phyloP scores from a whole-genome alignment of 371 early-diverging fungal species.

The Basidiobolus heterosporus region DNA sequence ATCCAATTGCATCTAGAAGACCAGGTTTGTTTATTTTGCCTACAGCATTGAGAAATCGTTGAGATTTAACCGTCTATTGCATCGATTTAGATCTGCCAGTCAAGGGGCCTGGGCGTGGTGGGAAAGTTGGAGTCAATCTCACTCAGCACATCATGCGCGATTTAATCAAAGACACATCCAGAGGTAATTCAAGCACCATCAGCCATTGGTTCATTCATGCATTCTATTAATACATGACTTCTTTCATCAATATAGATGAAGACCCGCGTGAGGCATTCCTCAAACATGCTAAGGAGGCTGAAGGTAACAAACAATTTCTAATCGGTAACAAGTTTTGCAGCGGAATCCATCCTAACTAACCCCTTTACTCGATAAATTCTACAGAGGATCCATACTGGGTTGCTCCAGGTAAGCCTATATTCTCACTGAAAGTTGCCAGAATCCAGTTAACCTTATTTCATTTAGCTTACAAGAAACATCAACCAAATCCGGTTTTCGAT shows the following conservation, averaged over 20 bases:
- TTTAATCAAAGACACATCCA: slow-evolving; percentile 65
- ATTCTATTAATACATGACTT: too few species aligned
- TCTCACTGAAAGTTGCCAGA: neutral
- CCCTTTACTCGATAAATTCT: too few species aligned
- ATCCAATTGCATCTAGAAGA: slow-evolving; percentile 51
- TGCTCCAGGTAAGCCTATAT: slow-evolving; percentile 26
- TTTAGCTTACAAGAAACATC: slow-evolving; percentile 61
- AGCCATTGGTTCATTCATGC: too few species aligned
- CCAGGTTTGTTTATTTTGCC: slow-evolving; percentile 36
- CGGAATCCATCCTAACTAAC: too few species aligned
- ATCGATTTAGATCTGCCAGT: slow-evolving; percentile 40
- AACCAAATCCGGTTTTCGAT: slow-evolving; percentile 64
- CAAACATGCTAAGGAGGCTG: slow-evolving; percentile 69
- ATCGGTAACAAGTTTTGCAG: neutral
- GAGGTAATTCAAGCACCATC: slow-evolving; percentile 16
- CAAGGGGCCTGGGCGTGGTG: slow-evolving; percentile 71
- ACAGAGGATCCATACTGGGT: slow-evolving; percentile 70
- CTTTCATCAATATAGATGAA: slow-evolving; percentile 33
- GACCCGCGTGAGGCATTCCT: slow-evolving; percentile 91
- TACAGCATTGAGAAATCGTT: too few species aligned
- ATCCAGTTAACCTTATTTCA: neutral
- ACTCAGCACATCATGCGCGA: slow-evolving; percentile 72
- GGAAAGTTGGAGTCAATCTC: slow-evolving; percentile 57
- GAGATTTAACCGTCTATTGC: too few species aligned
- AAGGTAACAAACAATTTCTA: slow-evolving; percentile 13